Base-by-base conservation (phyloP, 140 eudicot species). In the Stevia rebaudiana region DNA sequence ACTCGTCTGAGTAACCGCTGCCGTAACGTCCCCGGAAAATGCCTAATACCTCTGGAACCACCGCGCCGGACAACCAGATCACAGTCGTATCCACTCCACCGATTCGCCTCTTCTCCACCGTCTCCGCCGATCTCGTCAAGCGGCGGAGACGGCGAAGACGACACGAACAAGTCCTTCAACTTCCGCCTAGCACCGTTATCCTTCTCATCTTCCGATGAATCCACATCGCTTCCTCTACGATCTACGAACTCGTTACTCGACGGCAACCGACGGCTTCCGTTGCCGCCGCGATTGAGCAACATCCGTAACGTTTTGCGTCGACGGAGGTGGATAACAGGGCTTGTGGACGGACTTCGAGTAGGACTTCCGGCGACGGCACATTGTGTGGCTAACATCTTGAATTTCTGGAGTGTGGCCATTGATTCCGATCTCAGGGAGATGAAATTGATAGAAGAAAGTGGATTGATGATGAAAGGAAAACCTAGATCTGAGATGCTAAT, bases 111-210 rank as follows among this genome's bases (percentile, higher is more conserved):
- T 35, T 68, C 68, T 42, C 80, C 30, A 10, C 33, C 77, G 53
- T 72, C 47, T 35, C 76, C 84, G 19, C 67, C 80, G 11, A 65
- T 36, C 86, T 52, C 70, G 3, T 48, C 75, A 35, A 83, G 56
- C 67, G 97, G 84, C 55, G 79, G 33, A 8, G 71, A 33, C 81
- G 88, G 63, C 22, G 72, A 65, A 10, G 95, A 81, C 47, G 95
- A 76, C 10, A 88, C 82, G 25, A 92, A 83, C 77, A 92, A 82
- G 72, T 92, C 98, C 86, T 74, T 88, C n/a, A 92, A 57, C 83
- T 92, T 92, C 12, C 78, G 74, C 18, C 92, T 63, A 3, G 68
- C 83, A 13, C 49, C 73, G 1, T 50, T 6, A 16, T 74, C 76
- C 66, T 63, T 75, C 47, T 63, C 81, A 54, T 54, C 83, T 51